Evolutionary conservation across 2,329 filamentous ascomycete species (phyloP).

Genomic region (Exophiala viscosa): DNA sequence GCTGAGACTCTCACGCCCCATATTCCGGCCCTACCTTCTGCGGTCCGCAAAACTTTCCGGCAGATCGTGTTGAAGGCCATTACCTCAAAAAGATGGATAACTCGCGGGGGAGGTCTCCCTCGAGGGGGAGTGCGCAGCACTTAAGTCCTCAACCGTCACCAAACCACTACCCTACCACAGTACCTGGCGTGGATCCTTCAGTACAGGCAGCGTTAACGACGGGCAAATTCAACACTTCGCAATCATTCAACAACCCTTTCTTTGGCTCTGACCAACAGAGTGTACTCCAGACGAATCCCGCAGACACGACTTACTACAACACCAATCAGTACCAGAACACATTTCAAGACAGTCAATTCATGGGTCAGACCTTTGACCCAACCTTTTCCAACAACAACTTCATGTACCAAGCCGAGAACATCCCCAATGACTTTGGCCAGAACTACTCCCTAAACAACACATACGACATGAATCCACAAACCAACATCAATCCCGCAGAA

Average conservation of each 20-base stretch:
- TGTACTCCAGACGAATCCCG: slow-evolving; percentile 12
- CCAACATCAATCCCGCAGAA: slow-evolving; percentile 44
- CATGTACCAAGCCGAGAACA: slow-evolving; percentile 33
- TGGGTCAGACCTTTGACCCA: slow-evolving; percentile 31
- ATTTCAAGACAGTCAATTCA: slow-evolving; percentile 32
- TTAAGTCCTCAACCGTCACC: slow-evolving; percentile 43
- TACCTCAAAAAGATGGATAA: slow-evolving; percentile 23
- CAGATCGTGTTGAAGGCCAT: not conserved
- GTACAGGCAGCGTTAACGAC: slow-evolving; percentile 35
- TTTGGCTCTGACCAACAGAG: slow-evolving; percentile 32
- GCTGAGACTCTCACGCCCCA: slow-evolving; percentile 1
- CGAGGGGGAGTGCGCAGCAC: slow-evolving; percentile 37
- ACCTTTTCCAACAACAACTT: slow-evolving; percentile 30
- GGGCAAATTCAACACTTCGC: slow-evolving; percentile 31
- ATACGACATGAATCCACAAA: slow-evolving; percentile 36
- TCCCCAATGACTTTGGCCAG: slow-evolving; percentile 35
- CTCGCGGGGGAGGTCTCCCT: slow-evolving; percentile 36
- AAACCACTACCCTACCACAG: slow-evolving; percentile 37
- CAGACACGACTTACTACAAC: slow-evolving; percentile 18
- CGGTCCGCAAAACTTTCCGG: not conserved
- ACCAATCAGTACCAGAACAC: slow-evolving; percentile 29
- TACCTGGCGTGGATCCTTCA: slow-evolving; percentile 38
- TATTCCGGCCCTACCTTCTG: not conserved
- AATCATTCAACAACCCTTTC: slow-evolving; percentile 35
- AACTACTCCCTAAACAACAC: slow-evolving; percentile 24